These are phyloP conservation scores for Moricandia moricandioides DNA, from an alignment of 345 rosid genomes.

Conservation along the genomic window DNA sequence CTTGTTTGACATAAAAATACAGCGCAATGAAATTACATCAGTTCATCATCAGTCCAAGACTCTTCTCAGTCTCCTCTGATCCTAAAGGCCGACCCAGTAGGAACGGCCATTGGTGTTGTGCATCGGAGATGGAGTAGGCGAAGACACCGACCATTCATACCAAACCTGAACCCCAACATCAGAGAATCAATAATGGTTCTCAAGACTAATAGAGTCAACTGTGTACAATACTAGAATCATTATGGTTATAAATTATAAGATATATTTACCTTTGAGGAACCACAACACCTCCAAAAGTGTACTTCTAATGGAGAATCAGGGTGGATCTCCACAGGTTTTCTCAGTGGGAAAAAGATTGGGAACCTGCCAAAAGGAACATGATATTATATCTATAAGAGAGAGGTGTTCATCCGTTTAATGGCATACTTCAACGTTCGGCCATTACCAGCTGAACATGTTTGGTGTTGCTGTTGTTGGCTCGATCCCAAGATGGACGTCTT, in stretches of 20 bases:
- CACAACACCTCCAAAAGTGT: constrained; percentile 46
- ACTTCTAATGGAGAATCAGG: no score
- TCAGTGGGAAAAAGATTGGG: constrained; percentile 86
- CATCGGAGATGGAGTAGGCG: constrained; percentile 59
- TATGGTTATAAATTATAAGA: background rate
- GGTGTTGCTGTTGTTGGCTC: constrained; percentile 92
- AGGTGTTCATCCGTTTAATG: background rate
- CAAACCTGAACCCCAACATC: constrained; percentile 59
- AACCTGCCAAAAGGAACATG: constrained; percentile 51
- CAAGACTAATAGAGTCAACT: background rate
- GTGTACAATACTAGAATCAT: background rate
- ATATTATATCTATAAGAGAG: background rate
- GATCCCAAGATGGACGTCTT: constrained; percentile 93
- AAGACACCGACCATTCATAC: constrained; percentile 90
- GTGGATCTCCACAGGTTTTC: constrained; percentile 49
- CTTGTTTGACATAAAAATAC: constrained; percentile 14
- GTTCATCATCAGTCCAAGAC: background rate
- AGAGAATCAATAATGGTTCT: background rate
- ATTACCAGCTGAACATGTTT: constrained; percentile 98
- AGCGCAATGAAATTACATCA: constrained; percentile 4
- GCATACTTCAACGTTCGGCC: background rate
- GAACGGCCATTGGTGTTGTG: constrained; percentile 97
- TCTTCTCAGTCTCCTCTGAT: background rate
- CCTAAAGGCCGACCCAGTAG: constrained; percentile 91
- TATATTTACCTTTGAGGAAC: constrained; percentile 66